Base-by-base conservation (phyloP, 495 filamentous ascomycete genomes). In the Aspergillus ostianus region DNA sequence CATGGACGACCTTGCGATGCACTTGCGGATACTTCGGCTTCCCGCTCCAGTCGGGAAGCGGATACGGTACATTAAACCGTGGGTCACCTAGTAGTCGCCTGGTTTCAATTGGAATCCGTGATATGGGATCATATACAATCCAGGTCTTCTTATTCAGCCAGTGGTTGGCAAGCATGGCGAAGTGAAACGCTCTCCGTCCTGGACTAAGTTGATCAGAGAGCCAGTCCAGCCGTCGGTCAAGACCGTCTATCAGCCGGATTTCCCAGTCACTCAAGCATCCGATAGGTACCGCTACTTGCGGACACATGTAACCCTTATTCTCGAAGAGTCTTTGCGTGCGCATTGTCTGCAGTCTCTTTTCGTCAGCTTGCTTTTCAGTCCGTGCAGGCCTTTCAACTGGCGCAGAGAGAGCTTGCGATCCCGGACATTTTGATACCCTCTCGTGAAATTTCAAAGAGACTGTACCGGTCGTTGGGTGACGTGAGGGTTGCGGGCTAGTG, bases 141-240 rank as follows among this genome's bases (percentile, higher is more conserved):
- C 75, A 77, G 6, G 75, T 76, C 27, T 70, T 67, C 46, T 57
- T 65, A 48, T 78, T 80, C 26, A 79, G 36, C 76, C 76, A 80
- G 56, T 79, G 76, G 36, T 77, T 79, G 26, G 76, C 67, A 41
- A 80, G 72, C 20, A 73, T 56, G 13, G 74, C 61, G 54, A 80
- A 79, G 51, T 78, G 75, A 54, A 72, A 80, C 5, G 76, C 71
- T 53, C 71, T 75, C 55, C 70, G 66, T 9, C 77, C 77, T 3
- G 77, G 75, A 6, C 63, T 73, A 15, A 71, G 62, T 60, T 80
- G 76, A 32, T 71, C 62, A 26, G 66, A 62, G n/a, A 73, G 57
- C 77, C 77, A 80, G 5, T 65, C 56, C 10, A 80, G 63, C 53
- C 70, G 74, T 49, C 76, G 69, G 53, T 79, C 63, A 51, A 79